phyloP scores from a whole-genome alignment of 495 filamentous ascomycete genomes.

The Astrothelium subdiscretum region DNA sequence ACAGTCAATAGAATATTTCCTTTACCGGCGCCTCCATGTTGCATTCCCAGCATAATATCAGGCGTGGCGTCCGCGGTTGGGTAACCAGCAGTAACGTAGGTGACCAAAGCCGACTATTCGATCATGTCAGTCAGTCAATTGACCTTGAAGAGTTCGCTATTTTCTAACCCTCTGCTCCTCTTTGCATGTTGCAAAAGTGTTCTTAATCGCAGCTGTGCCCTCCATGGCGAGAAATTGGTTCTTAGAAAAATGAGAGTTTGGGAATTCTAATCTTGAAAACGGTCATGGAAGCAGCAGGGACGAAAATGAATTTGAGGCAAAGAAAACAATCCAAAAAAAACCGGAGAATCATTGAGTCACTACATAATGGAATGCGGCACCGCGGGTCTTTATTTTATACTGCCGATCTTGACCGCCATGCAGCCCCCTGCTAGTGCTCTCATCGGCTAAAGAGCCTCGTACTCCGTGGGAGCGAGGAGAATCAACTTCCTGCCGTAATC shows the following conservation, averaged over 20 bases:
- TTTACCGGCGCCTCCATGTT: conserved; percentile 84
- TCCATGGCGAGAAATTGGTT: not conserved
- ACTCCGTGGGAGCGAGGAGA: too few relatives aligned
- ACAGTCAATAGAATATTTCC: conserved; percentile 8
- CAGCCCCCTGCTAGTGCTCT: not conserved
- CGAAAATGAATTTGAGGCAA: not conserved
- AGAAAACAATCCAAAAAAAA: not conserved
- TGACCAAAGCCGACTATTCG: conserved; percentile 64
- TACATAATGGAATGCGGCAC: not conserved
- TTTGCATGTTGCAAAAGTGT: conserved; percentile 46
- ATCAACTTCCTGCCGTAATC: too few relatives aligned
- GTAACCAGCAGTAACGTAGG: conserved; percentile 93
- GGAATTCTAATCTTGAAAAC: not conserved
- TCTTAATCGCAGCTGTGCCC: not conserved
- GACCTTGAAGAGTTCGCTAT: not conserved
- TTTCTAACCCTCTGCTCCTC: conserved; percentile 46
- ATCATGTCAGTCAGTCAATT: conserved; percentile 11
- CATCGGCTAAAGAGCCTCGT: not conserved
- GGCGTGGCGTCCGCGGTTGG: conserved; percentile 72
- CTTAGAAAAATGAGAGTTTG: not conserved
- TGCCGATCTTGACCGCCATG: not conserved
- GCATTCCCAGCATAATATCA: conserved; percentile 75
- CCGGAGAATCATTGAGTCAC: not conserved
- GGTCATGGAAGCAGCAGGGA: not conserved
- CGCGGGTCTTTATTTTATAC: not conserved